Evolutionary conservation across 148 eudicot genomes (phyloP), one percentile per base, ranked within the genome.

Genomic region (Camellia lanceoleosa): DNA sequence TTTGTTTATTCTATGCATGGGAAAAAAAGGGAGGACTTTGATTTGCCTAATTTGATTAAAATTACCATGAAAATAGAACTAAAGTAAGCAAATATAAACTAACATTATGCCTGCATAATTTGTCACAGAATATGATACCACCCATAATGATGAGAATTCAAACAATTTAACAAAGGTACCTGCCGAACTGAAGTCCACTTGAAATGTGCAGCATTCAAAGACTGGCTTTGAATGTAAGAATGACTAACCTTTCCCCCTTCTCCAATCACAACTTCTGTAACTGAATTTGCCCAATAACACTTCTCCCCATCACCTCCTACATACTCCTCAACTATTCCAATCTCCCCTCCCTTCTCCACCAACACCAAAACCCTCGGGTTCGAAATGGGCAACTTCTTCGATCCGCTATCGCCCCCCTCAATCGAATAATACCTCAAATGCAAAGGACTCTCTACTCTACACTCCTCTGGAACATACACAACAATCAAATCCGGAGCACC

Each of bases 131-230:
- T 68, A 20, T 18, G 42, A 68, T 30, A 68, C 43, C 58, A 20
- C 13, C 59, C 44, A 54, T 55, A 44, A 73, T 55, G 62, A 9
- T 13, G 3, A 75, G 72, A 58, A 55, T 60, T 38, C 23, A 69
- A 81, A n/a, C 14, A 43, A 72, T 59, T 51, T 12, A 47, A 56
- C 59, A 18, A 78, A 42, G 56, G 4, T 85, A 95, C 99, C 99
- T 95, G 99, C 81, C 86, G 86, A 81, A 93, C 85, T 2, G 90
- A 91, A 81, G 98, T 95, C 97, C 98, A 95, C 85, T 95, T 95
- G 69, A 89, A 88, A 89, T 95, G 99, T 15, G 95, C 97, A 88
- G 98, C 92, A 71, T 82, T 87, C 79, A 89, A 78, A 63, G 99
- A 95, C 83, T 95, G 97, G 56, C 79, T 87, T 75, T 95, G 99